phyloP scores from a whole-genome alignment of 169 alveolate genomes.

The Amoebophrya sp. region DNA sequence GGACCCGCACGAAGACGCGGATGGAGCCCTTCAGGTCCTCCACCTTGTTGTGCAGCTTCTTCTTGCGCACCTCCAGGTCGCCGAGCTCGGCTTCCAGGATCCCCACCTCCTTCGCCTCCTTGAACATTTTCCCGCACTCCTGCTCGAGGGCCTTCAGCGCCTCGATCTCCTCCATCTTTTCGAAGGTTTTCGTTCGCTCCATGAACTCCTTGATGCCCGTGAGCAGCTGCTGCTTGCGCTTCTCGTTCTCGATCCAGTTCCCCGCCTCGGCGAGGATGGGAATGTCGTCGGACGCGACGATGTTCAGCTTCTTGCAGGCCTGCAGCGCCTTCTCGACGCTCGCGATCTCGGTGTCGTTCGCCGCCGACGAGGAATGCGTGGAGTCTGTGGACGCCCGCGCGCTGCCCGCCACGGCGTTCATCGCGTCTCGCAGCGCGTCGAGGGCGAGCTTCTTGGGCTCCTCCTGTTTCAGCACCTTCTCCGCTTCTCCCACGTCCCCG shows the following conservation, averaged over 20 bases:
- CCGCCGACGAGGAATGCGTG: too few relatives aligned
- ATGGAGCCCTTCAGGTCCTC: slow-evolving; percentile 30
- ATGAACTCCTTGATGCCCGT: not conserved
- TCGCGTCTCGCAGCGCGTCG: not conserved
- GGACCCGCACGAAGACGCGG: slow-evolving; percentile 28
- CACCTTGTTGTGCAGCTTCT: slow-evolving; percentile 7
- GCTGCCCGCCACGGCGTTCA: not conserved
- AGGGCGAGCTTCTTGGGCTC: not conserved
- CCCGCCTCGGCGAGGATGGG: not conserved
- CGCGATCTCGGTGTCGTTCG: not conserved
- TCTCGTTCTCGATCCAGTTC: not conserved
- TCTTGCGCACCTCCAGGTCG: not conserved
- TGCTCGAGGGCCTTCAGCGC: not conserved
- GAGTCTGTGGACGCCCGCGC: too few relatives aligned
- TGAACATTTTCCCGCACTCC: not conserved
- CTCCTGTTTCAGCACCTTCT: not conserved
- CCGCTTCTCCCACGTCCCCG: too few relatives aligned
- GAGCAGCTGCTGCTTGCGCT: not conserved
- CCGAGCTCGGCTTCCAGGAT: not conserved
- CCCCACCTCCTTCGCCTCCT: not conserved
- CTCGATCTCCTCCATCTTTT: not conserved
- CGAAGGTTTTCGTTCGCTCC: not conserved
- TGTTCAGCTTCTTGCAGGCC: not conserved
- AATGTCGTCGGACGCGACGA: too few relatives aligned
- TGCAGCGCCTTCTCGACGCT: not conserved